phyloP scores from a whole-genome alignment of 1,139 yeast species.

The Hansenula sp. region DNA sequence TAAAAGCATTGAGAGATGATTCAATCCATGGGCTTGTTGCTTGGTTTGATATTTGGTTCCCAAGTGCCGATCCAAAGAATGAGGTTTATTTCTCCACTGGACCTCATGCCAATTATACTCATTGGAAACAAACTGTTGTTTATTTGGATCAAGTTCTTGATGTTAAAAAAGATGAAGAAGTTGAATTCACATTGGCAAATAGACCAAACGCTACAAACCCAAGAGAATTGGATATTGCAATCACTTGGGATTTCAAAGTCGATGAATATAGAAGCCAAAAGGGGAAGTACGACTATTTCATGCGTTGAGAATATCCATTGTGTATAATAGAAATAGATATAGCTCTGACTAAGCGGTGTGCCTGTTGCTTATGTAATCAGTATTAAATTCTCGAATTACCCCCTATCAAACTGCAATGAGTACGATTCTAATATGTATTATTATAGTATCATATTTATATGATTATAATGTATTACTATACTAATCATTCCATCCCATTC shows the following conservation, averaged over 20 bases:
- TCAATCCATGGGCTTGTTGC: slow-evolving; percentile 84
- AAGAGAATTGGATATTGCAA: slow-evolving; percentile 76
- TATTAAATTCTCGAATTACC: no score
- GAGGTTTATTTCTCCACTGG: slow-evolving; percentile 74
- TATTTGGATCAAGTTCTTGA: slow-evolving; percentile 82
- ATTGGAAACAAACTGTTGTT: slow-evolving; percentile 98
- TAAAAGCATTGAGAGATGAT: slow-evolving; percentile 76
- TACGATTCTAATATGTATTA: no score
- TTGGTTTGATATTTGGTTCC: slow-evolving; percentile 95
- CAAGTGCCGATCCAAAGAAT: slow-evolving; percentile 45
- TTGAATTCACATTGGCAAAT: slow-evolving; percentile 69
- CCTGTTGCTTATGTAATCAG: no score
- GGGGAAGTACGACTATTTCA: slow-evolving; percentile 61
- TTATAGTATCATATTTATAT: no score
- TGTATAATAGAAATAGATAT: no score
- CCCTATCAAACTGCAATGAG: no score
- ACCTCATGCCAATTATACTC: slow-evolving; percentile 78
- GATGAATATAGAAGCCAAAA: slow-evolving; percentile 28
- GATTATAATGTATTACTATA: no score
- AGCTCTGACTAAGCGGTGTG: no score
- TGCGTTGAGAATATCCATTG: no score
- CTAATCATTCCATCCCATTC: no score
- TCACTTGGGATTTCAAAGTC: slow-evolving; percentile 46
- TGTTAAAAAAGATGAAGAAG: slow-evolving; percentile 69
- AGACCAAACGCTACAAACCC: slow-evolving; percentile 78